Evolutionary conservation across 163 green algal genomes (phyloP).

Genomic region (Chloromonas sp.): DNA sequence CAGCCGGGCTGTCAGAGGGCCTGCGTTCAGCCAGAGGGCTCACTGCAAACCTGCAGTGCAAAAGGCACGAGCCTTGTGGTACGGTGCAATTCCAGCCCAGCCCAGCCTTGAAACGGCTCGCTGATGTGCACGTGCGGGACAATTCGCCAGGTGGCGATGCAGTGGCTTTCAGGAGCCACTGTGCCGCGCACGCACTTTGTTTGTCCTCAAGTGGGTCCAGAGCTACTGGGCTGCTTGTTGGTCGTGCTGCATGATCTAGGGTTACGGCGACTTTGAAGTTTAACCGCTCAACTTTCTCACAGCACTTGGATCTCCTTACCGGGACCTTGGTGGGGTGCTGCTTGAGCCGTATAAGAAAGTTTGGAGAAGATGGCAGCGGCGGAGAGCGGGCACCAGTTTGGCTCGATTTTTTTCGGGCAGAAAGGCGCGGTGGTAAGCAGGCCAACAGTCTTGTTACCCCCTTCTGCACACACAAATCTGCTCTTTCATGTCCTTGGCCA

Average conservation of each 20-base stretch:
- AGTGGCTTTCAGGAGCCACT: not conserved
- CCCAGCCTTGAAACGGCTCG: too few relatives aligned
- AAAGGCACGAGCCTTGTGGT: too few relatives aligned
- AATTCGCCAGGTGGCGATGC: too few relatives aligned
- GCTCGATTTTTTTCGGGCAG: not conserved
- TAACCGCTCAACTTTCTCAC: not conserved
- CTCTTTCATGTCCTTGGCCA: too few relatives aligned
- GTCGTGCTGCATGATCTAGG: not conserved
- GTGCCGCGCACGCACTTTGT: not conserved
- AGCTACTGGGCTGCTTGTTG: not conserved
- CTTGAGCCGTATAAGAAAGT: not conserved
- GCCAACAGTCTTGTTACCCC: not conserved
- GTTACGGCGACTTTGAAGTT: not conserved
- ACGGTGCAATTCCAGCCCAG: too few relatives aligned
- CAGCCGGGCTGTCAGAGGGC: too few relatives aligned
- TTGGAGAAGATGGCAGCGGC: not conserved
- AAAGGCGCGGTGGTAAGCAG: not conserved
- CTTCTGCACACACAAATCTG: too few relatives aligned
- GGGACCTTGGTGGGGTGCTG: not conserved
- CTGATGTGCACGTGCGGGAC: too few relatives aligned
- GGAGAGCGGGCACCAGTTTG: not conserved
- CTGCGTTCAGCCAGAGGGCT: too few relatives aligned
- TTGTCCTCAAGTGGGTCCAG: not conserved
- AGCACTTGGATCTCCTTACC: not conserved
- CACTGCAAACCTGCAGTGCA: too few relatives aligned